phyloP scores from a whole-genome alignment of 2,329 filamentous ascomycete species.

The Alternaria consortialis region DNA sequence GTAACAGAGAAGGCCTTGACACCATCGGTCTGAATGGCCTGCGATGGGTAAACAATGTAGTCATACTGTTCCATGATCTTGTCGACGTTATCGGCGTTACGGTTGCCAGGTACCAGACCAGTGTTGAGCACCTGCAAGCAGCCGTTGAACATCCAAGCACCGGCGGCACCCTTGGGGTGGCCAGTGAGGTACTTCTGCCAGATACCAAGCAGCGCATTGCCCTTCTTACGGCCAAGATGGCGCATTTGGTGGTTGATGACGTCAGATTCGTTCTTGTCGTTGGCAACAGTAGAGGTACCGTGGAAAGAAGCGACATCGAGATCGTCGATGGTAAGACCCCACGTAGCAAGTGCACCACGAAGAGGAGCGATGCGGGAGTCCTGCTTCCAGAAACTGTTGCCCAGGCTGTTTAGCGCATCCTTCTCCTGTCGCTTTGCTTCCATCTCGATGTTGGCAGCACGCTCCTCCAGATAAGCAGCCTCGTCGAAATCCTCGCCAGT shows the following conservation, averaged over 20 bases:
- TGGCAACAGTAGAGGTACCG: constrained; percentile 96
- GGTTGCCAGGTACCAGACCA: constrained; percentile 94
- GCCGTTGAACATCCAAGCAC: constrained; percentile 99
- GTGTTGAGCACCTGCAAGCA: constrained; percentile 94
- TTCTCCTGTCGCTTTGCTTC: constrained; percentile 91
- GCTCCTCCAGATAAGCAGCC: constrained; percentile 84
- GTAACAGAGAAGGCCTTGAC: constrained; percentile 99
- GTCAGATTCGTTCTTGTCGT: constrained; percentile 99
- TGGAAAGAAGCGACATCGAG: constrained; percentile 97
- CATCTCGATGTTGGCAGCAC: constrained; percentile 83
- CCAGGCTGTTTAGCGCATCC: constrained; percentile 89
- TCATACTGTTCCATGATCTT: constrained; percentile 97
- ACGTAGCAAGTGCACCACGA: constrained; percentile 93
- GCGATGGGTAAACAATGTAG: constrained; percentile 95
- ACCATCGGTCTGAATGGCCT: constrained; percentile 94
- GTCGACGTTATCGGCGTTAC: constrained; percentile 97
- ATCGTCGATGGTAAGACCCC: constrained; percentile 97
- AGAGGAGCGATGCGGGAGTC: constrained; percentile 93
- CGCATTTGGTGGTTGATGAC: constrained; percentile 96
- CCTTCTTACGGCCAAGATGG: constrained; percentile 94
- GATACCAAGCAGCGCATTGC: constrained; percentile 93
- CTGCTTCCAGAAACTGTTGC: constrained; percentile 99
- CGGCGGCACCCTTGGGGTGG: constrained; percentile 98
- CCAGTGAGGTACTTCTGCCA: constrained; percentile 99
- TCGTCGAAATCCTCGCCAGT: constrained; percentile 78